Evolutionary conservation across 768 basidiomycete genomes (phyloP), one percentile per base, ranked within the genome.

Genomic region (Basidioascus undulatus): DNA sequence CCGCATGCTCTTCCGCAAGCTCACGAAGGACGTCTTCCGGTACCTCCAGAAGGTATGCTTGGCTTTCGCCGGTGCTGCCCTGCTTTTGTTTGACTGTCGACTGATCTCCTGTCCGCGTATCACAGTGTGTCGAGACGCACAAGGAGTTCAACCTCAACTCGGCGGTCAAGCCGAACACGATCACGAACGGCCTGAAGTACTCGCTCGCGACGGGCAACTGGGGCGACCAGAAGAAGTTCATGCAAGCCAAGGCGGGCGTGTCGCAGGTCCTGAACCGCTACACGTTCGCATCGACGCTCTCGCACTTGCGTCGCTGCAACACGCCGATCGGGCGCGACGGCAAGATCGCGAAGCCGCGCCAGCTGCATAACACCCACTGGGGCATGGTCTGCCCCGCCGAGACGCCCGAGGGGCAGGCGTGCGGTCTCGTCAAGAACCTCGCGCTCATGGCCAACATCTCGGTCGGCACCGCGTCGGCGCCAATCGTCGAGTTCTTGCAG

Each of bases 341-440:
- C 42, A 98, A 98, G 62, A 96, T 96, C 44, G 92, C 92, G 35
- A 96, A 96, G 57, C 92, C 92, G 42, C 92, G 92, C 51, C 92
- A 98, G 52, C 65, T 98, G 41, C 92, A 98, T 59, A 98, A 98
- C 53, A 94, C 92, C 1, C 92, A 98, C 53, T 98, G 92, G 92
- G 92, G 92, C 28, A 96, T 98, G 92, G 92, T 98, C 16, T 98
- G 92, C 55, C 92, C 92, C 32, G 92, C 92, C 30, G 92, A 98
- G 59, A 98, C 92, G 4, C 92, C 92, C 1, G 92, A 98, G 72
- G 92, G 92, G 35, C 92, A 96, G 58, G 92, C 92, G 45, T 98
- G 92, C 61, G 92, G 92, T 61, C 70, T 96, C 33, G 92, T 96
- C 61, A 96, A 98, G 65, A 96, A 98, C 60, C 62, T 98, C 43